These are phyloP conservation scores for Kitagawia praeruptora DNA, from an alignment of 129 eudicot genomes.

Conservation along the genomic window DNA sequence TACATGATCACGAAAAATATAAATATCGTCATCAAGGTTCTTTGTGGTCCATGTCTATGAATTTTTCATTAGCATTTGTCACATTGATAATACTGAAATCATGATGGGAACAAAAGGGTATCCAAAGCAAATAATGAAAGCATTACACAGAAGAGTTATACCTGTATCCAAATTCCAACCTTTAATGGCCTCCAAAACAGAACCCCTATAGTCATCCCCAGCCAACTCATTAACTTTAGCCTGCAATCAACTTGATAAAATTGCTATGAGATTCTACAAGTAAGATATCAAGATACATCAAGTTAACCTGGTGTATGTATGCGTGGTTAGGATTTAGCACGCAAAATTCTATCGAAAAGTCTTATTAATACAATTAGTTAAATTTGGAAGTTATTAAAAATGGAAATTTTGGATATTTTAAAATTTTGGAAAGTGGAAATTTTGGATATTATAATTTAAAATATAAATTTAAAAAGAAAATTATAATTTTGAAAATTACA, in stretches of 20 bases:
- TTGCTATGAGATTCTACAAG: not conserved
- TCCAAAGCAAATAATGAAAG: no score
- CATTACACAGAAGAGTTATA: conserved; percentile 1
- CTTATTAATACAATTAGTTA: not conserved
- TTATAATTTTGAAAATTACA: no score
- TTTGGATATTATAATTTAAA: no score
- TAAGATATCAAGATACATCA: not conserved
- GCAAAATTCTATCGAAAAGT: not conserved
- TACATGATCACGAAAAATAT: no score
- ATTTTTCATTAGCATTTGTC: not conserved
- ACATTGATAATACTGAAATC: not conserved
- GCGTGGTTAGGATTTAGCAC: not conserved
- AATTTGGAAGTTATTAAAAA: no score
- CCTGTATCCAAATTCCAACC: conserved; percentile 67
- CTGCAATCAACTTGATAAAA: conserved; percentile 37
- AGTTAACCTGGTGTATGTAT: not conserved
- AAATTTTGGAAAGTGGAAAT: no score
- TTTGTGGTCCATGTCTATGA: not conserved
- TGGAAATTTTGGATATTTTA: no score
- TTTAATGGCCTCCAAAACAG: conserved; percentile 81
- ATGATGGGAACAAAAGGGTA: not conserved
- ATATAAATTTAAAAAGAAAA: no score
- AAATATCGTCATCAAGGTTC: not conserved
- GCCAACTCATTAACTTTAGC: conserved; percentile 88
- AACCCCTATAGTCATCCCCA: conserved; percentile 79